phyloP scores from a whole-genome alignment of 2,329 filamentous ascomycete genomes.

The Rhynchosporium secalis region DNA sequence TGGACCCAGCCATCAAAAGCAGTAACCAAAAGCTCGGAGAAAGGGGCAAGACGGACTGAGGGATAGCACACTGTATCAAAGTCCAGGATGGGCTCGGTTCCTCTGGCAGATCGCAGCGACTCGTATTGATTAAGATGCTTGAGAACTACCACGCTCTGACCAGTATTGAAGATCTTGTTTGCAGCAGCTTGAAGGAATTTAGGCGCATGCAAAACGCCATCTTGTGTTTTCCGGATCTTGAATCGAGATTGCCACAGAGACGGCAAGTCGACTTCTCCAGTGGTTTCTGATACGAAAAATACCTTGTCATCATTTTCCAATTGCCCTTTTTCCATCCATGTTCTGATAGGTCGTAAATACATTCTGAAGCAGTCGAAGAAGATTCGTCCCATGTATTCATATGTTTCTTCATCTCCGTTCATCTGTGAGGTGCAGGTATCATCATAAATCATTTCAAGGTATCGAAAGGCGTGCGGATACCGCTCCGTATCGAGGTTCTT shows the following conservation, averaged over 20 bases:
- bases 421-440: slow-evolving; percentile 69
- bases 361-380: slow-evolving; percentile 82
- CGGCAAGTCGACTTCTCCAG: slow-evolving; percentile 56
- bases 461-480: slow-evolving; percentile 57
- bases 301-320: slow-evolving; percentile 64
- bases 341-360: slow-evolving; percentile 76
- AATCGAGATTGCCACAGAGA: slow-evolving; percentile 78
- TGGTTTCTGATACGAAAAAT: slow-evolving; percentile 71
- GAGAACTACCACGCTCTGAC: slow-evolving; percentile 86
- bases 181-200: slow-evolving; percentile 71
- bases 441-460: slow-evolving; percentile 77
- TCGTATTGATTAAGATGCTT: slow-evolving; percentile 63
- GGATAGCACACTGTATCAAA: slow-evolving; percentile 57
- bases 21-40: slow-evolving; percentile 70
- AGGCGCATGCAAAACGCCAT: slow-evolving; percentile 67
- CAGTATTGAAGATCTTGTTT: slow-evolving; percentile 76
- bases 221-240: slow-evolving; percentile 59
- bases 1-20: slow-evolving; percentile 77
- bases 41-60: slow-evolving; percentile 58
- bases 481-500: slow-evolving; percentile 50
- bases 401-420: slow-evolving; percentile 61
- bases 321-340: slow-evolving; percentile 82
- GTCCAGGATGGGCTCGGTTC: slow-evolving; percentile 51
- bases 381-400: slow-evolving; percentile 62
- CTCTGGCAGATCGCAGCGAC: slow-evolving; percentile 39